Evolutionary conservation across 192 early-diverging fungal species (phyloP), one percentile per base, ranked within the genome.

Genomic region (Coemansia nantahalensis): DNA sequence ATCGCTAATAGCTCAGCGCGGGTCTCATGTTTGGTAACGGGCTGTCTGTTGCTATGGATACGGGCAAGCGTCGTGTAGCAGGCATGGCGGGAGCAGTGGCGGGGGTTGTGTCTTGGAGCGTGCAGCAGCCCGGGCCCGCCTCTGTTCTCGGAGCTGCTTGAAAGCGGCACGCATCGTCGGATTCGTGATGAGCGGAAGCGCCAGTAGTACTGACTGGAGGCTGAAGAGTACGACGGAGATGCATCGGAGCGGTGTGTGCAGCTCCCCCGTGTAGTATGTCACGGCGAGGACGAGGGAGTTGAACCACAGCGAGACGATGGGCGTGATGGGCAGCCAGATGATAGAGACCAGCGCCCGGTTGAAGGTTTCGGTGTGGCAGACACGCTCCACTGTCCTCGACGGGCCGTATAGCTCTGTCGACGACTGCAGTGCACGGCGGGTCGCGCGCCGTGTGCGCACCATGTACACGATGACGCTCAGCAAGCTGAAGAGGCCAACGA

Each of bases 291-390:
- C 53, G 3, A 59, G 7, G 26, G 54, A 5, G 32, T 73, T 65
- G 38, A 73, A 43, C 69, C 69, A 73, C 17, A 65, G 54, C n/a
- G 69, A 53, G 12, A 65, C 14, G 2, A 65, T 61, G 0, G 69
- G 69, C 8, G 58, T 61, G 5, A 73, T 65, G 1, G 69, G 69
- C 12, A 59, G 61, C 69, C 69, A 73, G 33, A 73, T 56, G 6
- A 73, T 60, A 14, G 48, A 30, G 14, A 50, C 3, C 24, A 73
- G 40, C 14, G 69, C 61, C 38, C 41, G 46, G 26, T 62, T 39
- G 8, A 73, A 54, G 22, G 61, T 39, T 12, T 61, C 48, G 10
- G 33, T 34, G 11, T 46, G 26, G 17, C 49, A 21, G 12, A 44
- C 49, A 19, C 36, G 52, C 15, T n/a, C 5, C 1, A 54, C 38